A percentile compares a stretch with the other conserved stretches of the same genome.
phyloP scores from a whole-genome alignment of 495 filamentous ascomycete genomes.

The Penicillium manginii region DNA sequence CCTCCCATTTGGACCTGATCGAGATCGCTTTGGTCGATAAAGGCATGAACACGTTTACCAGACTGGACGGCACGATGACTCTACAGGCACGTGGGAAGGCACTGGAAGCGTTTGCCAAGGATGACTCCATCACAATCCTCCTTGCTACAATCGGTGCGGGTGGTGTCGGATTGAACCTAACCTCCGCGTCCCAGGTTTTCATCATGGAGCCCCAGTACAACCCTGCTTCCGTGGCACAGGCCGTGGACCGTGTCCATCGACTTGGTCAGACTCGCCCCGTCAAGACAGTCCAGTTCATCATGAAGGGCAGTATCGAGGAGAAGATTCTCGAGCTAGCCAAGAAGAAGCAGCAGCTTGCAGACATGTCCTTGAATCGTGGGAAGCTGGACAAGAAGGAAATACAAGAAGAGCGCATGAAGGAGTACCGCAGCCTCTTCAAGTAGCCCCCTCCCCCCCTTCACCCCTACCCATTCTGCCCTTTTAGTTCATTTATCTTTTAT shows the following conservation, averaged over 20 bases:
- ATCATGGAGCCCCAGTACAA: constrained; percentile 99
- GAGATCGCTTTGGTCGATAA: constrained; percentile 76
- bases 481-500: neutral
- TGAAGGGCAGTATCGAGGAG: constrained; percentile 89
- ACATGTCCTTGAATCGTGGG: constrained; percentile 75
- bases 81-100: constrained; percentile 70
- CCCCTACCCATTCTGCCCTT: neutral
- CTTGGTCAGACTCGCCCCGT: constrained; percentile 88
- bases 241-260: constrained; percentile 91
- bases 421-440: constrained; percentile 81
- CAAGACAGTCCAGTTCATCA: constrained; percentile 80
- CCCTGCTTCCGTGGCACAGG: constrained; percentile 91
- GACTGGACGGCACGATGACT: constrained; percentile 87
- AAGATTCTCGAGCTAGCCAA: constrained; percentile 87
- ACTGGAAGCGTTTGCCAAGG: constrained; percentile 75
- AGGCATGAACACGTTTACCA: constrained; percentile 65
- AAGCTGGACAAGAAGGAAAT: constrained; percentile 75
- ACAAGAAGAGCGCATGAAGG: constrained; percentile 74
- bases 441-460: constrained; percentile 33
- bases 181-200: constrained; percentile 80
- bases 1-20: constrained; percentile 90
- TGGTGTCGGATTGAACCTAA: constrained; percentile 90
- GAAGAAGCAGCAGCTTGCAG: constrained; percentile 88
- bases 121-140: constrained; percentile 73
- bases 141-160: constrained; percentile 92